Evolutionary conservation across 352 stramenopile genomes (phyloP), one percentile per base, ranked within the genome.

Genomic region (Globisporangium polare): DNA sequence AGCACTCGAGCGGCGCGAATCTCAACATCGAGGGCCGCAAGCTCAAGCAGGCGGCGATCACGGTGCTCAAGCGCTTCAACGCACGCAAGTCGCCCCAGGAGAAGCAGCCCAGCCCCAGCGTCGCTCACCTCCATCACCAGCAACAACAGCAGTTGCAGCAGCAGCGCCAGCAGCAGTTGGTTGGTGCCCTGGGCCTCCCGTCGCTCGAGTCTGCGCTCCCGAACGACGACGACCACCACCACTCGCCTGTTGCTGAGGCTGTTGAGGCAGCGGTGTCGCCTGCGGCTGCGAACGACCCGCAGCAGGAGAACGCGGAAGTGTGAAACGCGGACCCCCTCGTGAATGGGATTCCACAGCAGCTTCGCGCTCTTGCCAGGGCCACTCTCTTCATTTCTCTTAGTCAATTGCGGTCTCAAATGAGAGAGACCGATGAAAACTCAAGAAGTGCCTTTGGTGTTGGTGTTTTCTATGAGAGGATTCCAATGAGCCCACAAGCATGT

Each of bases 11-110:
- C 39, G 67, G 72, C 52, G 71, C 72, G 50, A 85, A 85, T 33
- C 66, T 89, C 0, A 88, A 83, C 60, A 59, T 82, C 5, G 77
- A 89, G 71, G 77, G 77, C 9, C 72, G 80, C 1, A 78, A 77
- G 51, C 66, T 88, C 50, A 89, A 86, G 43, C 69, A 84, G 60
- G 80, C 77, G 26, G 77, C 73, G 3, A 80, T 86, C 53, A 65
- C 74, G 47, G 71, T 72, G 26, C 63, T 86, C 47, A 72, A 77
- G 27, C 76, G 69, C 47, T 71, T 69, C 58, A 58, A 59, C 50
- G 27, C 46, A 8, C 47, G 47, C 53, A 69, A 65, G 51, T 55
- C 63, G 27, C 43, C 46, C 20, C 33, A 51, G 39, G 49, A 45
- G 8, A 43, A 65, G 17, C 9, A 65, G 17, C 5, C 57, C 12